Percentiles rank a stretch among this genome's conserved stretches.
Evolutionary conservation across 2,329 filamentous ascomycete genomes (phyloP).

Genomic region (Alternaria consortialis): DNA sequence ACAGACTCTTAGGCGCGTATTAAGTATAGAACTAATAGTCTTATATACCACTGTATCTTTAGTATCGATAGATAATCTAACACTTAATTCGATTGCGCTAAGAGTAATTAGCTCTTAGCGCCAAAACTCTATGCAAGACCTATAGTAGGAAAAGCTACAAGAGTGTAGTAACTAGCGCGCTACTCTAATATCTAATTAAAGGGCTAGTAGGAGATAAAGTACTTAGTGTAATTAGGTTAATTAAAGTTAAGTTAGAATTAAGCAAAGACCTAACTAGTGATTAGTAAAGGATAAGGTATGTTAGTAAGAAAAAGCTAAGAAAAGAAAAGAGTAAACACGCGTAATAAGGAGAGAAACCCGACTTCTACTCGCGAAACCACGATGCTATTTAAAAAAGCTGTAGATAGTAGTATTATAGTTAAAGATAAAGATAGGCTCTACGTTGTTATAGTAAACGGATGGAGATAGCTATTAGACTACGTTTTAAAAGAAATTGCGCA

Average conservation of each 20-base stretch:
- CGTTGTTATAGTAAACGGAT: neutral
- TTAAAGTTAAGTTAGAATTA: too few species aligned
- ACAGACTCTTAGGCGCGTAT: neutral
- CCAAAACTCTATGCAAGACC: neutral
- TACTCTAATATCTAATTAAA: neutral
- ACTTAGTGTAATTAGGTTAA: too few species aligned
- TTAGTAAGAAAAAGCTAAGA: too few species aligned
- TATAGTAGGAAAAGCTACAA: neutral
- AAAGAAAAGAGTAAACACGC: too few species aligned
- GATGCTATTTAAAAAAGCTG: neutral
- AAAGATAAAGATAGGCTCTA: neutral
- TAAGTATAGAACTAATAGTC: neutral
- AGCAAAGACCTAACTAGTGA: too few species aligned
- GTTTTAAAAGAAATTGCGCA: too few species aligned
- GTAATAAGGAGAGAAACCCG: too few species aligned
- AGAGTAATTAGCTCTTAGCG: neutral
- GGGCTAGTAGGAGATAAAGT: neutral
- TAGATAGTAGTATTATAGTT: neutral
- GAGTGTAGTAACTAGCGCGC: neutral
- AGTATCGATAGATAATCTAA: neutral
- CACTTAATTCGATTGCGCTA: neutral
- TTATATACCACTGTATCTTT: neutral
- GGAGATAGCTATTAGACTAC: neutral
- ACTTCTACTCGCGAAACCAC: neutral
- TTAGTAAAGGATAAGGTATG: too few species aligned